These are phyloP conservation scores for Aspergillus sp. DNA, from an alignment of 2,329 filamentous ascomycete species.

Conservation along the genomic window DNA sequence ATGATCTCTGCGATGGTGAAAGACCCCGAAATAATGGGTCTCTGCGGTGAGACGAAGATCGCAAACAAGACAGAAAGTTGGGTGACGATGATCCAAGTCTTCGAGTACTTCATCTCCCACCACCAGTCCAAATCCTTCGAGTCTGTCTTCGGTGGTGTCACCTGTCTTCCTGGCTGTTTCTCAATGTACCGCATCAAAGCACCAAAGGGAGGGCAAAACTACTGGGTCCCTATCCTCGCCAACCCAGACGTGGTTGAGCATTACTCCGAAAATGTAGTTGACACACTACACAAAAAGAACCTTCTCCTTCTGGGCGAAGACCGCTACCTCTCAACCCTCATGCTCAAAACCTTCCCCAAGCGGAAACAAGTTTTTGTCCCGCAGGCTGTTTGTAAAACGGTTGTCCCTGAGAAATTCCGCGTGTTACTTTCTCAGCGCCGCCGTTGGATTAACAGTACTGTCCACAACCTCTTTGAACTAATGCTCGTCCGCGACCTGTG, in stretches of 20 bases:
- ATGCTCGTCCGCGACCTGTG: constrained; percentile 92
- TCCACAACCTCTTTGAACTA: constrained; percentile 97
- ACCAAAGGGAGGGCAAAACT: constrained; percentile 96
- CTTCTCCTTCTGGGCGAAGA: constrained; percentile 85
- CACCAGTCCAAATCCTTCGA: constrained; percentile 96
- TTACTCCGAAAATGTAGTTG: constrained; percentile 98
- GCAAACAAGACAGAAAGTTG: constrained; percentile 93
- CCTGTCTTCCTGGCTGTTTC: constrained; percentile 96
- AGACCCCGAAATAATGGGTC: constrained; percentile 97
- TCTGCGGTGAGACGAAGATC: constrained; percentile 98
- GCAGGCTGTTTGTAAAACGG: constrained; percentile 97
- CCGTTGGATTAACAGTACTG: constrained; percentile 98
- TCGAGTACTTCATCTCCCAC: constrained; percentile 99
- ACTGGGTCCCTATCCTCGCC: constrained; percentile 97
- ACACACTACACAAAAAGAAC: constrained; percentile 97
- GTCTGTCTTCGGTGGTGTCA: constrained; percentile 97
- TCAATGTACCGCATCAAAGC: constrained; percentile 99
- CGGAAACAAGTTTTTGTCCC: constrained; percentile 98
- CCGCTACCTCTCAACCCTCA: constrained; percentile 90
- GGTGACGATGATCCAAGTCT: constrained; percentile 98
- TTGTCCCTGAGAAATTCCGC: constrained; percentile 85
- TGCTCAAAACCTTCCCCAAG: constrained; percentile 98
- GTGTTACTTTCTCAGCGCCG: constrained; percentile 90
- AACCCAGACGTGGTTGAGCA: constrained; percentile 99
- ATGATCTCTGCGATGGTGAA: constrained; percentile 99